phyloP scores from a whole-genome alignment of 371 early-diverging fungal species.

The Apophysomyces variabilis region DNA sequence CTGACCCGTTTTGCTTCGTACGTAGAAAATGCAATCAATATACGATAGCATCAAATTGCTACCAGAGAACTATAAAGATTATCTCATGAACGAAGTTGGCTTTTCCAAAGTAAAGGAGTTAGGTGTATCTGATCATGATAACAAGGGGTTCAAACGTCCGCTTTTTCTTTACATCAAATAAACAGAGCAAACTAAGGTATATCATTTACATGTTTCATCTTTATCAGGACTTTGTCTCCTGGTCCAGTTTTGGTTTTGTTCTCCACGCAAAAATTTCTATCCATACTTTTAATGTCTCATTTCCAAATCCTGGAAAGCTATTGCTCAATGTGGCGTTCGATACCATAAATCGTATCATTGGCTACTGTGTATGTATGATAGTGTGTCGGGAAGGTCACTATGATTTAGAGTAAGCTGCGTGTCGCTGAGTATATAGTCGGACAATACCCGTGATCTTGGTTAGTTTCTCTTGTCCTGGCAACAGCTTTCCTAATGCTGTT shows the following conservation, averaged over 20 bases:
- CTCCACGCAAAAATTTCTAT: no score
- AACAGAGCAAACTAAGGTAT: background rate
- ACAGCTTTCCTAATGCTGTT: conserved; percentile 2
- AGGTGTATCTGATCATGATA: conserved; percentile 26
- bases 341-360: conserved; percentile 41
- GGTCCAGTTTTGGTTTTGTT: no score
- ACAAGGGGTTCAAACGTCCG: conserved; percentile 26
- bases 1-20: background rate
- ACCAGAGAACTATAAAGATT: conserved; percentile 44
- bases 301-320: background rate
- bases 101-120: conserved; percentile 26
- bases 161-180: conserved; percentile 20
- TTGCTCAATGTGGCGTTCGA: conserved; percentile 19
- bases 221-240: no score
- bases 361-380: conserved; percentile 34
- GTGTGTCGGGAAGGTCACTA: conserved; percentile 33
- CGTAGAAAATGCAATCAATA: conserved; percentile 22
- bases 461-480: conserved; percentile 30
- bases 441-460: conserved; percentile 28
- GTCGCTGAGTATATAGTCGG: background rate
- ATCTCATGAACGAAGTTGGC: conserved; percentile 35
- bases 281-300: background rate
- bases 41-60: conserved; percentile 32
- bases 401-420: background rate
- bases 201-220: no score